Evolutionary conservation across 192 early-diverging fungal species (phyloP), one percentile per base, ranked within the genome.

Genomic region (Backusella tuberculispora): DNA sequence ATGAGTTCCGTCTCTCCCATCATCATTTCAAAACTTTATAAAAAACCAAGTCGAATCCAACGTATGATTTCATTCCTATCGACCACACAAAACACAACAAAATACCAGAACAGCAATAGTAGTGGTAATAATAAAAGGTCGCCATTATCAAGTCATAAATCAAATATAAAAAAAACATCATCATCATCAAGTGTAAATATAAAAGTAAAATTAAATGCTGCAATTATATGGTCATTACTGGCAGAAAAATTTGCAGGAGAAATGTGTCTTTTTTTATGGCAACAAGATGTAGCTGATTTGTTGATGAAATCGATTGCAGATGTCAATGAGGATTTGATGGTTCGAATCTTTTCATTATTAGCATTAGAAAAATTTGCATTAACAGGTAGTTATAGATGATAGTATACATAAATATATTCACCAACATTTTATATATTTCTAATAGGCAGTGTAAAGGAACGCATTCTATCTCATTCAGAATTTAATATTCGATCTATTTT

Each of bases 311-410:
- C 80, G 24, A 80, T 88, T 9, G 74, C 75, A 12, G 50, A 81
- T 56, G 34, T 37, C 8, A 74, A 83, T 9, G 76, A 79, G 6
- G 81, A 87, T 60, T 71, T 80, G 15, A 46, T 53, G n/a, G 86
- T 86, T 37, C 82, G 86, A 5, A 65, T 88, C 5, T 88, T 85
- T 77, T 78, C 85, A 12, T 78, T 88, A 34, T 75, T 88, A 26
- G 87, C 87, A 1, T 74, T 88, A 21, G 87, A 88, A 67, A 88
- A 88, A 70, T 88, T 88, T 63, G 80, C 82, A 60, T 69, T 88
- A 6, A 88, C 87, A 26, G 87, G 87, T 81, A 72, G 75, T 78
- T 29, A 83, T 21, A 60, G 13, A 60, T 78, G 17, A 83, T 53
- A 15, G 83, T 63, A 21, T 15, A 29, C 12, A n/a, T 8, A 44